Evolutionary conservation across 2,329 filamentous ascomycete species (phyloP), one percentile per base, ranked within the genome.

Genomic region (Seiridium cupressi): DNA sequence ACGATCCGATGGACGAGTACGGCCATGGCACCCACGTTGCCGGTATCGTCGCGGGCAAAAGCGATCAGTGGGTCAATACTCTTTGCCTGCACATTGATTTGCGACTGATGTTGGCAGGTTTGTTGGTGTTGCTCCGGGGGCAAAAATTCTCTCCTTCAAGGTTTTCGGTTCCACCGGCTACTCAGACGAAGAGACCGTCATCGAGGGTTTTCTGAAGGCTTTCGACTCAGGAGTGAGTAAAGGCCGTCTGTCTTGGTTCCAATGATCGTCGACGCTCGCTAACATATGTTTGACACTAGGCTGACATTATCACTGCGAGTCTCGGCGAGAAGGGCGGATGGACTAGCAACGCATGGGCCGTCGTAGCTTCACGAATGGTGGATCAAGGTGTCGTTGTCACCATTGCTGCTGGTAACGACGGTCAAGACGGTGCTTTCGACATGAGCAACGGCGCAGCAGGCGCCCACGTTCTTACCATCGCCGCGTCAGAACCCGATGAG

Each of bases 341-440:
- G 55, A 65, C 64, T 7, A 59, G 77, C 42, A 77, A 78, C 42
- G 75, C 77, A 6, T 79, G 74, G 78, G 77, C 77, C 1, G 64
- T 75, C 1, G 68, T 81, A 2, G 73, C 77, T 7, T 75, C 72
- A 34, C 72, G 76, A 4, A 70, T 81, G 44, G 77, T 79, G 31
- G 66, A 70, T 18, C 62, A 69, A 58, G 68, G 70, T 26, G 68
- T 72, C 3, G 62, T 71, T 7, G 65, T 72, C 34, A 54, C 62
- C 5, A 64, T 68, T 18, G 63, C 64, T 9, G 59, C 63, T 5
- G 67, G 67, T 2, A 69, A 68, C 38, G 63, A 64, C 4, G 67
- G 67, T 5, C 51, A 65, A 2, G 48, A 61, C 5, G 69, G 68
- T 1, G 64, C 70, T 2, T 72, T 70, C 42, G 59, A 63, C 40